phyloP scores from a whole-genome alignment of 1,284 basidiomycete species.

The Laetiporus sulphureus region DNA sequence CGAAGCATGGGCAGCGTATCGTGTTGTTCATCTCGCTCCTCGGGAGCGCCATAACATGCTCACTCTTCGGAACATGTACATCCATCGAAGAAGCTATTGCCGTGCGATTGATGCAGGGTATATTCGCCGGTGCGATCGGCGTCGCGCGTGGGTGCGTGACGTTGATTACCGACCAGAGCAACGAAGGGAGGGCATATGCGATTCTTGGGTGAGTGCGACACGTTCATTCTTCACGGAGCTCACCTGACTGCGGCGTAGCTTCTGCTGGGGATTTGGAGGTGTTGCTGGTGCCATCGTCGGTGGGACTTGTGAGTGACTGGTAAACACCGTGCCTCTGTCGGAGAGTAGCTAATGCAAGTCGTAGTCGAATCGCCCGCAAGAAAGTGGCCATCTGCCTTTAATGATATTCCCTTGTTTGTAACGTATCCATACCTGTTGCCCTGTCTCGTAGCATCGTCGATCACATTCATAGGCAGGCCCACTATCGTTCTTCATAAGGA shows the following conservation, averaged over 20 bases:
- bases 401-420: slow-evolving; percentile 59
- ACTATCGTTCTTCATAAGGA: background rate
- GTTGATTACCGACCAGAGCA: slow-evolving; percentile 84
- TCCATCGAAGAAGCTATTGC: slow-evolving; percentile 79
- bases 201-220: slow-evolving; percentile 65
- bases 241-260: slow-evolving; percentile 28
- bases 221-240: background rate
- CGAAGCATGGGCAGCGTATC: slow-evolving; percentile 81
- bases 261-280: slow-evolving; percentile 96
- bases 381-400: slow-evolving; percentile 80
- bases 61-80: slow-evolving; percentile 83
- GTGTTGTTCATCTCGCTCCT: slow-evolving; percentile 84
- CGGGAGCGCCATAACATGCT: slow-evolving; percentile 75
- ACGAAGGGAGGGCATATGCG: slow-evolving; percentile 91
- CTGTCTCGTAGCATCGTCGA: slow-evolving; percentile 69
- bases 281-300: slow-evolving; percentile 85
- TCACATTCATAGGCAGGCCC: slow-evolving; percentile 62
- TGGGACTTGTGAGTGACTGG: slow-evolving; percentile 60
- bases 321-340: slow-evolving; percentile 3
- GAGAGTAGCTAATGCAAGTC: slow-evolving; percentile 3
- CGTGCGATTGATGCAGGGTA: slow-evolving; percentile 88
- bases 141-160: slow-evolving; percentile 88
- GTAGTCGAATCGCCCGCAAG: slow-evolving; percentile 78
- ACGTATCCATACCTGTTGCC: slow-evolving; percentile 91
- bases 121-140: slow-evolving; percentile 93